These are phyloP conservation scores for Scenedesmus sp. DNA, from an alignment of 163 green algal genomes.

Conservation along the genomic window DNA sequence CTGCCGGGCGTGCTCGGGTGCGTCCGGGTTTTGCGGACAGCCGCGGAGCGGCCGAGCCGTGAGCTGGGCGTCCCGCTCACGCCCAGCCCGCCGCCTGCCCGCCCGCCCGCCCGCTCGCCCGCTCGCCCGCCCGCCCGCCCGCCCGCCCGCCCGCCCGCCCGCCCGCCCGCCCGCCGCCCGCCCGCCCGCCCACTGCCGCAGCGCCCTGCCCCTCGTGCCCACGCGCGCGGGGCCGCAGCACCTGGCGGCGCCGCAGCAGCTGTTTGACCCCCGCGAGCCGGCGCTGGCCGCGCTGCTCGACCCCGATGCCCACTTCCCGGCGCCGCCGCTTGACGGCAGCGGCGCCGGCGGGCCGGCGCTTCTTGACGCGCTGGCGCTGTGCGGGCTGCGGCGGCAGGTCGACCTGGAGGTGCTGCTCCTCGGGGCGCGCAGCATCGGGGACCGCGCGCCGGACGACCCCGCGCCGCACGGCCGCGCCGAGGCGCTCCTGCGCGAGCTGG, in stretches of 20 bases:
- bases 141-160: no score
- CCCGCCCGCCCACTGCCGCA: conserved; percentile 11
- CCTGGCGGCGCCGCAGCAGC: conserved; percentile 16
- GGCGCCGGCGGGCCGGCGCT: conserved; percentile 1
- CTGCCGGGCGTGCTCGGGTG: conserved; percentile 28
- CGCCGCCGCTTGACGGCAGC: conserved; percentile 24
- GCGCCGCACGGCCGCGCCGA: not conserved
- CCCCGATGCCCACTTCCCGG: conserved; percentile 44
- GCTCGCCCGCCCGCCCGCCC: no score
- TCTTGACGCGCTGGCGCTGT: conserved; percentile 45
- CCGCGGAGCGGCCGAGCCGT: no score
- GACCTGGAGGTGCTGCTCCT: conserved; percentile 54
- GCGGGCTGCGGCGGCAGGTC: conserved; percentile 48
- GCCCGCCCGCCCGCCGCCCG: no score
- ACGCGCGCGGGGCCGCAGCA: conserved; percentile 28
- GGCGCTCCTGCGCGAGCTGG: conserved; percentile 61
- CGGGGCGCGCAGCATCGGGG: conserved; percentile 47
- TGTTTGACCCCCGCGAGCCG: conserved; percentile 51
- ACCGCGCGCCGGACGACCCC: not conserved
- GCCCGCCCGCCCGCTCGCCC: no score
- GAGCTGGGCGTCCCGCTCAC: no score
- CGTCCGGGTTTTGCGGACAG: no score
- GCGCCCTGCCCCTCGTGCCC: conserved; percentile 45
- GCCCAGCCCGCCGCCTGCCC: no score
- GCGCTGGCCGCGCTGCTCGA: conserved; percentile 51